A percentile compares a stretch with the other conserved stretches of the same genome.
Conservation (phyloP, 805 yeast species). For the Zygosaccharomyces lentus region DNA sequence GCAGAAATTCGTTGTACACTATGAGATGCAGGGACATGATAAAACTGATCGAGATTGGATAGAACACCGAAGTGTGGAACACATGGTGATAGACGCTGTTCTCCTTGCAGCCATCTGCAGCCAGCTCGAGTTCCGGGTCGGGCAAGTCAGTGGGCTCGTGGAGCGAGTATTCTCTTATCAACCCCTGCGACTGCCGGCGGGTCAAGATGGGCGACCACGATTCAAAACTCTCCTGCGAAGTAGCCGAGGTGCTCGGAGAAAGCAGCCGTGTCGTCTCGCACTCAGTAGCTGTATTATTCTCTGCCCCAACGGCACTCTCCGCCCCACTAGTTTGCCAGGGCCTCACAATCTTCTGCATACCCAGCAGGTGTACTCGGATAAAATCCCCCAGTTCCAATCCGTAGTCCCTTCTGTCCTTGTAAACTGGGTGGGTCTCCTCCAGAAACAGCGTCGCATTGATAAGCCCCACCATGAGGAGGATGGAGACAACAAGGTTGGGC, state of each 20-base stretch:
- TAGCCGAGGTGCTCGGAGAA: slow-evolving; percentile 11
- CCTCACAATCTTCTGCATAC: slow-evolving; percentile 22
- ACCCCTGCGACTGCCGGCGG: slow-evolving; percentile 33
- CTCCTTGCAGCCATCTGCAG: slow-evolving; percentile 23
- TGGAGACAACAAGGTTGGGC: slow-evolving; percentile 47
- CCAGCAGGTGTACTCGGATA: slow-evolving; percentile 18
- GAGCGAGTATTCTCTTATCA: slow-evolving; percentile 33
- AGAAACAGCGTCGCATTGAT: slow-evolving; percentile 43
- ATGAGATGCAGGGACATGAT: slow-evolving; percentile 44
- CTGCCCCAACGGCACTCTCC: background rate
- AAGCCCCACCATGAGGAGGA: slow-evolving; percentile 37
- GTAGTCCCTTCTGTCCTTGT: slow-evolving; percentile 39
- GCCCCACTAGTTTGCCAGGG: slow-evolving; percentile 23
- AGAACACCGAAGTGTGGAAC: slow-evolving; percentile 32
- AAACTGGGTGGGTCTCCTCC: slow-evolving; percentile 48
- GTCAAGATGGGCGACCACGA: slow-evolving; percentile 27
- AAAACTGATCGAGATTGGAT: slow-evolving; percentile 39
- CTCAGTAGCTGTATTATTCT: background rate
- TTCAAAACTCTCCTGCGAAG: slow-evolving; percentile 25
- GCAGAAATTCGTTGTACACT: slow-evolving; percentile 52
- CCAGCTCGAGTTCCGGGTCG: slow-evolving; percentile 6
- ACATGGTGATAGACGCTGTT: slow-evolving; percentile 25
- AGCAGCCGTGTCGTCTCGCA: slow-evolving; percentile 17
- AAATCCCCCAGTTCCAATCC: slow-evolving; percentile 46
- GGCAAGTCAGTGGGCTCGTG: slow-evolving; percentile 32